A percentile compares a stretch with the other conserved stretches of the same genome.
phyloP scores from a whole-genome alignment of 495 filamentous ascomycete genomes.

The Cairneyella variabilis region DNA sequence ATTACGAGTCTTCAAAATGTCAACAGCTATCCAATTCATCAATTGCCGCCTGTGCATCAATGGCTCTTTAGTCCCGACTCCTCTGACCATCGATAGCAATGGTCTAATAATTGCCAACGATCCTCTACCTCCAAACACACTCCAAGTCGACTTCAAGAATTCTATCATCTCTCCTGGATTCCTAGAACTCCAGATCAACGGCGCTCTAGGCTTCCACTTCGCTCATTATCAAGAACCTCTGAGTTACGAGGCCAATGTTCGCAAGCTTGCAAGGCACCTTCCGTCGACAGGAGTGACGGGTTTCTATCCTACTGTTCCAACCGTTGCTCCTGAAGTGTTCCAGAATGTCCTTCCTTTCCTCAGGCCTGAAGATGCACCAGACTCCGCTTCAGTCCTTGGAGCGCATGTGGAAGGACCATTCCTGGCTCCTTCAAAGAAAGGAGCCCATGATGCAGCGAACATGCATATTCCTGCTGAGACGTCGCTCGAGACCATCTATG shows the following conservation, averaged over 20 bases:
- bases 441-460: slow-evolving; percentile 54
- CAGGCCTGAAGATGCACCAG: slow-evolving; percentile 44
- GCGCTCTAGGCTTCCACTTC: slow-evolving; percentile 63
- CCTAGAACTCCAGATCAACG: slow-evolving; percentile 65
- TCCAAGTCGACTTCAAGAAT: slow-evolving; percentile 54
- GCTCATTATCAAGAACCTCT: slow-evolving; percentile 51
- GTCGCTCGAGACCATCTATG: slow-evolving; percentile 53
- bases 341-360: slow-evolving; percentile 55
- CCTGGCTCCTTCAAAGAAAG: slow-evolving; percentile 51
- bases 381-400: slow-evolving; percentile 59
- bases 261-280: slow-evolving; percentile 51
- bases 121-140: slow-evolving; percentile 26
- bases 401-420: slow-evolving; percentile 68
- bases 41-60: slow-evolving; percentile 39
- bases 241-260: slow-evolving; percentile 50
- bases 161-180: slow-evolving; percentile 60
- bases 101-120: slow-evolving; percentile 33
- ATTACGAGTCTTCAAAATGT: slow-evolving; percentile 14
- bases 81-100: slow-evolving; percentile 33
- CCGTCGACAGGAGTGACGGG: slow-evolving; percentile 60
- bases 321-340: slow-evolving; percentile 59
- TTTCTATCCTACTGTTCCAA: slow-evolving; percentile 50
- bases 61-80: slow-evolving; percentile 35
- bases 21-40: slow-evolving; percentile 28
- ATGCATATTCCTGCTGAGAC: slow-evolving; percentile 41